Conservation (phyloP, 768 basidiomycete genomes). For the Trichaptum fuscoviolaceum region DNA sequence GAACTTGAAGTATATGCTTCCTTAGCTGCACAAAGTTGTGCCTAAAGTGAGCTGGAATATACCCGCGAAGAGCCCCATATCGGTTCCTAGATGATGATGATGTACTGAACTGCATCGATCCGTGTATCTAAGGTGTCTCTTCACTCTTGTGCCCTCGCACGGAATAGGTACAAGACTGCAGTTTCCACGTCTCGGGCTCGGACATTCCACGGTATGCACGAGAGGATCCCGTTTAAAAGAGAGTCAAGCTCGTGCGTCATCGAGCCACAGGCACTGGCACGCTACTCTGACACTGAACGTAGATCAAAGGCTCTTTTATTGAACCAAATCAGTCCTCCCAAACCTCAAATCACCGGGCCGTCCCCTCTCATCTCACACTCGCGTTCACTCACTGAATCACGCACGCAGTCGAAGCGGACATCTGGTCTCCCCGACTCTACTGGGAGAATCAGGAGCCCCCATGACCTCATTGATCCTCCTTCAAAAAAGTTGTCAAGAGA, state of each 20-base stretch:
- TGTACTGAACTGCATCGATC: neutral
- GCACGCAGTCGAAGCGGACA: neutral
- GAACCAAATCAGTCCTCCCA: neutral
- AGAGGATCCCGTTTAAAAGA: neutral
- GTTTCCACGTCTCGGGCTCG: neutral
- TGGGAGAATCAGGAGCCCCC: too few relatives aligned
- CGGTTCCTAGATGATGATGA: neutral
- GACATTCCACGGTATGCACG: neutral
- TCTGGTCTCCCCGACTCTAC: too few relatives aligned
- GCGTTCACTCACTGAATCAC: neutral
- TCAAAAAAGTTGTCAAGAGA: neutral
- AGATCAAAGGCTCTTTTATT: neutral
- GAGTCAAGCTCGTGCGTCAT: neutral
- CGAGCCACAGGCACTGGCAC: neutral
- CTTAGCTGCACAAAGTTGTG: neutral
- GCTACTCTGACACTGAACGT: neutral
- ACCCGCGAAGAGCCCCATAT: neutral
- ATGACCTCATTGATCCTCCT: too few relatives aligned
- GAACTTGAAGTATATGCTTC: neutral
- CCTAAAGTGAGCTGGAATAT: neutral
- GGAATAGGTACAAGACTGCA: neutral
- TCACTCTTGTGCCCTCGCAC: neutral
- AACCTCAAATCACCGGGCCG: too few relatives aligned
- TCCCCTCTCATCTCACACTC: neutral
- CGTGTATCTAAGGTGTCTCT: neutral